Evolutionary conservation across 2,329 filamentous ascomycete genomes (phyloP).

Genomic region (Orbilia brochopaga): DNA sequence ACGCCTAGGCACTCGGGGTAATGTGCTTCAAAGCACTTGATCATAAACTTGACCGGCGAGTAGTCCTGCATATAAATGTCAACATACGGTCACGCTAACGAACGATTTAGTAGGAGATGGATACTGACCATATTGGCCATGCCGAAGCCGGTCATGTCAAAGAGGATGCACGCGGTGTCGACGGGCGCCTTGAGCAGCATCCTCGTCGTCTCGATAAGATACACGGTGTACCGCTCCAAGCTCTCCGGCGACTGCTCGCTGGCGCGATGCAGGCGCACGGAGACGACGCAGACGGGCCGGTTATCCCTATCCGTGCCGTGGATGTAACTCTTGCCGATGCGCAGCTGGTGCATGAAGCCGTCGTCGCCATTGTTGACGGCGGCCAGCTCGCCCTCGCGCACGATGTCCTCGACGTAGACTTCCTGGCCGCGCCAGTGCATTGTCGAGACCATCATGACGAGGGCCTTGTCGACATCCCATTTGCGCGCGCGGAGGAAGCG

Average conservation of each 20-base stretch:
- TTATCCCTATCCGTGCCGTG: constrained; percentile 85
- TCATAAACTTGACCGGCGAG: constrained; percentile 96
- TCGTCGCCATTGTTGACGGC: constrained; percentile 72
- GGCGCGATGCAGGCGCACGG: constrained; percentile 79
- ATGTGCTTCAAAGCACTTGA: constrained; percentile 98
- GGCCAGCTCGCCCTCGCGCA: constrained; percentile 74
- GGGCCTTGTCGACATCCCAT: constrained; percentile 91
- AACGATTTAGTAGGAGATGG: neutral
- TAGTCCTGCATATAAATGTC: constrained; percentile 69
- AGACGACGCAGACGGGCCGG: constrained; percentile 83
- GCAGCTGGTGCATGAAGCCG: constrained; percentile 76
- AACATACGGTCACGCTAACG: no score
- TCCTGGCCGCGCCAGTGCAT: constrained; percentile 87
- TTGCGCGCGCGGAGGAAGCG: constrained; percentile 88
- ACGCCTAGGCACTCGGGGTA: constrained; percentile 91
- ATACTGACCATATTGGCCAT: constrained; percentile 85
- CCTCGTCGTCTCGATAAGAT: constrained; percentile 90
- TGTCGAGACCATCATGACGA: constrained; percentile 92
- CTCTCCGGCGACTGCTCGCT: constrained; percentile 82
- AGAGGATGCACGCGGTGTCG: constrained; percentile 91
- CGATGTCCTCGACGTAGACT: constrained; percentile 86
- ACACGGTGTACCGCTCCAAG: constrained; percentile 88
- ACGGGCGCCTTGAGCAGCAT: constrained; percentile 78
- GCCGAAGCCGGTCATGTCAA: constrained; percentile 94
- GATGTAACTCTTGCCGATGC: constrained; percentile 90